Base-by-base conservation (phyloP, 164 flowering plant genomes). In the Chimonanthus praecox region DNA sequence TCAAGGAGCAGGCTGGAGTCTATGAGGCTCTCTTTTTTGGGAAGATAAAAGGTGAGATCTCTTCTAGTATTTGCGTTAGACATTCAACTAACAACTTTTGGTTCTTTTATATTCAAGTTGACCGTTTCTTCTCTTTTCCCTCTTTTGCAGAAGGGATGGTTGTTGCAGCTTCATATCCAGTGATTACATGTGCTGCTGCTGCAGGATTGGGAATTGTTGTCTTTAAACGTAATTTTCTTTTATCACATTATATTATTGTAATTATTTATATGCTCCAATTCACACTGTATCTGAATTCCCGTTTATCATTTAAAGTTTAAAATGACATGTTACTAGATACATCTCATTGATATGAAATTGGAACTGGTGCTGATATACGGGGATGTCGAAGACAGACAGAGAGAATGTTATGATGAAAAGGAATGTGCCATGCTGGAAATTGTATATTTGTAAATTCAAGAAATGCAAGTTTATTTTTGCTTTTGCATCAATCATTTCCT, bases 31-130 rank as follows among this genome's bases (percentile, higher is more conserved):
- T 76, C 21, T 61, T 77, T 44, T 77, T 94, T 74, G 89, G 88
- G 49, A 90, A 91, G 78, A 72, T 91, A 5, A 94, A 90, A 90
- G 97, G 98, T 92, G 5, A 63, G 73, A 60, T 33, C 33, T 33
- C 33, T 33, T 33, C 33, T 33, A 33, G n/a, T 51, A 7, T 20
- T 47, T 16, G 15, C 54, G 2, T 49, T 16, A 44, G 47, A 63
- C 43, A 33, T 65, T 13, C 47, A 9, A 65, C 5, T 2, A 5
- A 13, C 15, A 33, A 7, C 43, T 49, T 20, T 65, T 33, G 9
- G 58, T 51, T 51, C 16, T 11, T 51, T 51, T 15, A 9, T 51
- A 51, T 51, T 51, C 13, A 33, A 9, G 58, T 9, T 51, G 13
- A 51, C 13, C 58, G 11, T 2, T 10, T 9, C 15, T 70, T 72